A percentile compares a stretch with the other conserved stretches of the same genome.
These are phyloP conservation scores for Aplosporella prunicola DNA, from an alignment of 2,329 filamentous ascomycete species.

Conservation along the genomic window DNA sequence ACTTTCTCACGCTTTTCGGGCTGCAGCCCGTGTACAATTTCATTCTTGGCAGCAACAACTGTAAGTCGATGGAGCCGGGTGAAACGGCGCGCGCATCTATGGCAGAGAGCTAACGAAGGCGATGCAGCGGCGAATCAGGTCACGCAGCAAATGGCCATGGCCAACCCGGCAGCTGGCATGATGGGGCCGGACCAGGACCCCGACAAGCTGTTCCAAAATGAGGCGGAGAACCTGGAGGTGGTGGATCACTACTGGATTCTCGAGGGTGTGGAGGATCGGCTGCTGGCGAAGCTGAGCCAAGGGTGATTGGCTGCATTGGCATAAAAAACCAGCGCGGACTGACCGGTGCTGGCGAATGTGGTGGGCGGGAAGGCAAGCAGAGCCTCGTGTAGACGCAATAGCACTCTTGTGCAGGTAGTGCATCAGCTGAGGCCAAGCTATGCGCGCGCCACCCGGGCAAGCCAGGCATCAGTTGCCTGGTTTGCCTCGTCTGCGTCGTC, in stretches of 20 bases:
- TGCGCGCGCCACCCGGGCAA: not conserved
- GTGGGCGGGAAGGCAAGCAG: too few species aligned
- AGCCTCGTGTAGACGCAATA: too few species aligned
- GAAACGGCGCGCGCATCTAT: too few species aligned
- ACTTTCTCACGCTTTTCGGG: constrained; percentile 95
- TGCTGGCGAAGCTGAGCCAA: constrained; percentile 45
- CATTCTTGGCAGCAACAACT: constrained; percentile 88
- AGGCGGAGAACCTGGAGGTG: constrained; percentile 93
- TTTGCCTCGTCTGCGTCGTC: constrained; percentile 5
- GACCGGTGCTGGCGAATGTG: too few species aligned
- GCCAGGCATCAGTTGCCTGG: constrained; percentile 1
- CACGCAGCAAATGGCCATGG: constrained; percentile 70
- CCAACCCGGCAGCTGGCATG: constrained; percentile 66
- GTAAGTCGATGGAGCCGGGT: constrained; percentile 50
- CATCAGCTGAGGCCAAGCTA: constrained; percentile 3
- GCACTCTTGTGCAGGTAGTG: too few species aligned
- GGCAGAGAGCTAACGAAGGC: constrained; percentile 2
- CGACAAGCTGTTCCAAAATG: constrained; percentile 85
- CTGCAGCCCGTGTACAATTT: constrained; percentile 96
- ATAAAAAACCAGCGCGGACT: too few species aligned
- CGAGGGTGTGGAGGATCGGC: constrained; percentile 75
- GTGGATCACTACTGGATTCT: constrained; percentile 88
- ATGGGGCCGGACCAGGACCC: constrained; percentile 91
- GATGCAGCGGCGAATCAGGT: constrained; percentile 75
- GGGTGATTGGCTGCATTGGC: too few species aligned